Conservation (phyloP, 1,139 yeast species). For the Schizosaccharomyces versatilis region DNA sequence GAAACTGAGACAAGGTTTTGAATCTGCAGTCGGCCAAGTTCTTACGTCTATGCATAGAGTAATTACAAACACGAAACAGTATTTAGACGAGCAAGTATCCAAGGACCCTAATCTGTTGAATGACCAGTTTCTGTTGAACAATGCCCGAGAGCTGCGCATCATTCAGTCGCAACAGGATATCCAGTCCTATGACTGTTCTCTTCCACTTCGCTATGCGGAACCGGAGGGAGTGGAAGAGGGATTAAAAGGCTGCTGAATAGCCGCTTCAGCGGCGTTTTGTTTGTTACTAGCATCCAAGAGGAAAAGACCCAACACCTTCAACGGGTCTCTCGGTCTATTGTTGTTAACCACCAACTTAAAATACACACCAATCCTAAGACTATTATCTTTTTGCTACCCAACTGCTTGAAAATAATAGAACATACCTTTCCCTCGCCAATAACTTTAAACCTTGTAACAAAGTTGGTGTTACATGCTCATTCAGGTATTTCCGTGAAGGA, state of each 20-base stretch:
- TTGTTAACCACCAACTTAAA: neutral
- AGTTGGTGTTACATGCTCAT: constrained; percentile 44
- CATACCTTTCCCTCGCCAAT: constrained; percentile 25
- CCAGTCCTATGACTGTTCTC: neutral
- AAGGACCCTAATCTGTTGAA: neutral
- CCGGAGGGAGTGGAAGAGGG: too few relatives aligned
- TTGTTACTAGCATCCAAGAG: neutral
- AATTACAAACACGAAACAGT: neutral
- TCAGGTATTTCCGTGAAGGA: constrained; percentile 54
- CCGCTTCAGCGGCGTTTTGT: neutral
- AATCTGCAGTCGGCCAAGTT: neutral
- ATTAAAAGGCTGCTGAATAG: too few relatives aligned
- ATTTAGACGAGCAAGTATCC: neutral
- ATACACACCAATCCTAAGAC: neutral
- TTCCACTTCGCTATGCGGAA: too few relatives aligned
- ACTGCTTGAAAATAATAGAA: neutral
- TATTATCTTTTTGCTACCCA: neutral
- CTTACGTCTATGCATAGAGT: neutral
- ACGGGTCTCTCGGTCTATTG: neutral
- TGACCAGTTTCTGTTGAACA: neutral
- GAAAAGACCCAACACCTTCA: neutral
- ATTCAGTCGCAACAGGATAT: neutral
- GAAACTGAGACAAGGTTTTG: neutral
- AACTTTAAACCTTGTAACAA: constrained; percentile 47
- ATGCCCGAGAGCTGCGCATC: neutral